These are phyloP conservation scores for Clitopilus passeckerianus DNA, from an alignment of 768 basidiomycete species.

Conservation along the genomic window DNA sequence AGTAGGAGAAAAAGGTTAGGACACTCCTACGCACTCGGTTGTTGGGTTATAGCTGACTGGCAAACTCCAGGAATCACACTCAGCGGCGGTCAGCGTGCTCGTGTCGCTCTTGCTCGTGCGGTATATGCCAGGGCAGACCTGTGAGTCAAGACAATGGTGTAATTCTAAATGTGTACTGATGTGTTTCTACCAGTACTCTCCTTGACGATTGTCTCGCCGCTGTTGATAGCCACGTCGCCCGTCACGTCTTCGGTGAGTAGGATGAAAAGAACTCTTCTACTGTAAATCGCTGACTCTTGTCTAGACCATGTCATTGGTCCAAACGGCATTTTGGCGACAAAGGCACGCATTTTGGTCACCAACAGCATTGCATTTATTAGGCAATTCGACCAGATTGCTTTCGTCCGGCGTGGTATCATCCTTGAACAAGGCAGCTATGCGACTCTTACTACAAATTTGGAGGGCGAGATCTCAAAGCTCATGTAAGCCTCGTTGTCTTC, in stretches of 20 bases:
- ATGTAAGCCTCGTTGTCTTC: constrained; percentile 44
- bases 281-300: neutral
- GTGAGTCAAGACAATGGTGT: constrained; percentile 29
- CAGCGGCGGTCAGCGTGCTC: constrained; percentile 82
- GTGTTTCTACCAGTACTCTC: constrained; percentile 44
- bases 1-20: constrained; percentile 77
- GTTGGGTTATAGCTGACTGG: neutral
- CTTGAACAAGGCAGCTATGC: constrained; percentile 69
- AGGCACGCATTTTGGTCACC: constrained; percentile 83
- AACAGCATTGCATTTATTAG: constrained; percentile 83
- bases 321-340: constrained; percentile 71
- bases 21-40: neutral
- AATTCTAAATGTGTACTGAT: neutral
- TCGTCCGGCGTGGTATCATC: constrained; percentile 78
- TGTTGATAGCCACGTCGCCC: constrained; percentile 83
- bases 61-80: constrained; percentile 46
- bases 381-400: constrained; percentile 70
- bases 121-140: constrained; percentile 91
- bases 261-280: neutral
- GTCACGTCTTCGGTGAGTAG: constrained; percentile 71
- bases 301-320: constrained; percentile 87
- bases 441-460: constrained; percentile 50
- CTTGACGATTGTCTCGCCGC: constrained; percentile 90
- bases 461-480: constrained; percentile 69
- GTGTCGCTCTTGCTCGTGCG: constrained; percentile 80